Conservation (phyloP, 2,329 filamentous ascomycete genomes). For the Xylaria sp. region DNA sequence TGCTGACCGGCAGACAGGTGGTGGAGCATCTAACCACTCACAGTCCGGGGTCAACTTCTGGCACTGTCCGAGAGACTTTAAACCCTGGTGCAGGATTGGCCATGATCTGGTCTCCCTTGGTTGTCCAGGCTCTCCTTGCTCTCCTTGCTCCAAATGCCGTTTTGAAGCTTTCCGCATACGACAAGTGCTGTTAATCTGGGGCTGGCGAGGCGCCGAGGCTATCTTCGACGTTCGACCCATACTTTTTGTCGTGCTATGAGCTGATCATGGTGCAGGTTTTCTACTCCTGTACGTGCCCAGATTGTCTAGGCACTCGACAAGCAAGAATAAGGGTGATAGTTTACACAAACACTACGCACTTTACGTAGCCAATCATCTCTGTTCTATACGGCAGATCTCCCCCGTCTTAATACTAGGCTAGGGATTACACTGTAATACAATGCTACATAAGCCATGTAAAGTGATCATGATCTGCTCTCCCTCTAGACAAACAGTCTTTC, state of each 20-base stretch:
- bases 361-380: neutral
- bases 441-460: neutral
- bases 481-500: neutral
- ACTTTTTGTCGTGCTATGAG: constrained; percentile 8
- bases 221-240: constrained; percentile 3
- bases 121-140: constrained; percentile 6
- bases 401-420: neutral
- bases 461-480: neutral
- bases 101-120: neutral
- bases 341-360: neutral
- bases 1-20: constrained; percentile 32
- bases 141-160: constrained; percentile 12
- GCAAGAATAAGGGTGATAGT: neutral
- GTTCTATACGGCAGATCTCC: neutral
- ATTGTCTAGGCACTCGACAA: neutral
- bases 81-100: neutral
- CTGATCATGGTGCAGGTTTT: neutral
- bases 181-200: constrained; percentile 4
- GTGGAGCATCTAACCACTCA: constrained; percentile 12
- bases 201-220: constrained; percentile 1
- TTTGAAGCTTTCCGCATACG: constrained; percentile 26
- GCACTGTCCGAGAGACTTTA: constrained; percentile 22
- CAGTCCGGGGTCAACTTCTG: neutral
- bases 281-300: neutral
- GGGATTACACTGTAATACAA: neutral